Evolutionary conservation across 148 eudicot genomes (phyloP), one percentile per base, ranked within the genome.

Genomic region (Salicornia ramosissima): DNA sequence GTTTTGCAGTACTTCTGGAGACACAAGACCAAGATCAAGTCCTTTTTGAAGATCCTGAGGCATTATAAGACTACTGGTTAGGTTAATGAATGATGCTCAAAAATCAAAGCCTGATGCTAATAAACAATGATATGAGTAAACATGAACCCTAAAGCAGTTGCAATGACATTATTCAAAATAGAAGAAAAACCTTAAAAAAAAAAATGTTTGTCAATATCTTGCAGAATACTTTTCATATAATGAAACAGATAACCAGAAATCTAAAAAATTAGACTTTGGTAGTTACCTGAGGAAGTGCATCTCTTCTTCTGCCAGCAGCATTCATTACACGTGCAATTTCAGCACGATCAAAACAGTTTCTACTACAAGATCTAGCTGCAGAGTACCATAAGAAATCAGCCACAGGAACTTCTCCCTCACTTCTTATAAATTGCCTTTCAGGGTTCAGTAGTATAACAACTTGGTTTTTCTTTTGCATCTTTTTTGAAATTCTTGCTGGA

Each of bases 341-440:
- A 76, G 97, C 99, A 65, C 97, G 99, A 75, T 94, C 97, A 76
- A 87, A 94, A 76, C 99, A 94, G 78, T 94, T 94, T 73, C 99
- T 83, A 69, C 69, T 88, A 89, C 99, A 94, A 52, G 96, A 84
- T 74, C 91, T 88, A 67, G 99, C 99, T 31, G 97, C 96, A 71
- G 99, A 90, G 69, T 94, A 94, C 95, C 99, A 94, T 71, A 90
- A 80, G 77, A 90, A 94, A 85, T 94, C 99, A 69, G 97, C 99
- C 63, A 94, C 79, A 64, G 99, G 99, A 77, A 86, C 89, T 80
- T 94, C 97, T 51, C 97, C 99, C 74, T 88, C 96, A 56, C 92
- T 83, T 72, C 99, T 74, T 55, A 94, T 87, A 71, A 71, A 83
- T 68, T 94, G 99, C 77, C 97, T 80, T 76, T 91, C 99, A 42